A percentile compares a stretch with the other conserved stretches of the same genome.
phyloP scores from a whole-genome alignment of 768 basidiomycete genomes.

The Favolaschia claudopus region DNA sequence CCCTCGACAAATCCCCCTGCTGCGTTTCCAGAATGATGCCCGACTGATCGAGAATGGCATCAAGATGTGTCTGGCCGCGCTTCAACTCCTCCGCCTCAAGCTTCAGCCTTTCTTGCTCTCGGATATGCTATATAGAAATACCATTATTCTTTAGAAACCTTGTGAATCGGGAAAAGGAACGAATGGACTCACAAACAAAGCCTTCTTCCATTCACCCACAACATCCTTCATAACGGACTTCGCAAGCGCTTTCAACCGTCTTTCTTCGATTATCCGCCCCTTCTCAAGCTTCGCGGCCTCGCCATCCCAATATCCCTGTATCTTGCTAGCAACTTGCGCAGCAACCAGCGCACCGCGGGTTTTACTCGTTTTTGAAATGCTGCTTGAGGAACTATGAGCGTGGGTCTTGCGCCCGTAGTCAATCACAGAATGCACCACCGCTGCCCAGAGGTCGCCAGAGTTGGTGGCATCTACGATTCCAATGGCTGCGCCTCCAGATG shows the following conservation, averaged over 20 bases:
- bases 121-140: slow-evolving; percentile 62
- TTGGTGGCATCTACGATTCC: slow-evolving; percentile 31
- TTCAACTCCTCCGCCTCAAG: slow-evolving; percentile 80
- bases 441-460: slow-evolving; percentile 63
- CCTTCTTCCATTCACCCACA: slow-evolving; percentile 86
- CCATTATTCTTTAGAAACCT: background rate
- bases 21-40: slow-evolving; percentile 88
- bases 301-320: slow-evolving; percentile 80
- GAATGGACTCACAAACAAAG: slow-evolving; percentile 71
- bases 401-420: slow-evolving; percentile 21
- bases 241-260: slow-evolving; percentile 67
- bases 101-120: slow-evolving; percentile 68
- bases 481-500: background rate
- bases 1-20: slow-evolving; percentile 68
- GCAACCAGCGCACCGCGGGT: slow-evolving; percentile 47
- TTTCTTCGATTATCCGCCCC: slow-evolving; percentile 67
- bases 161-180: background rate
- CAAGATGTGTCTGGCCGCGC: slow-evolving; percentile 84
- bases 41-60: slow-evolving; percentile 90
- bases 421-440: slow-evolving; percentile 57
- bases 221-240: slow-evolving; percentile 78
- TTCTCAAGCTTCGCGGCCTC: slow-evolving; percentile 69
- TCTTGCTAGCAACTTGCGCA: slow-evolving; percentile 66
- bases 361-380: slow-evolving; percentile 35
- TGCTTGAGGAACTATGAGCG: background rate